Conservation (phyloP, 148 eudicot species). For the Euryodendron excelsum region DNA sequence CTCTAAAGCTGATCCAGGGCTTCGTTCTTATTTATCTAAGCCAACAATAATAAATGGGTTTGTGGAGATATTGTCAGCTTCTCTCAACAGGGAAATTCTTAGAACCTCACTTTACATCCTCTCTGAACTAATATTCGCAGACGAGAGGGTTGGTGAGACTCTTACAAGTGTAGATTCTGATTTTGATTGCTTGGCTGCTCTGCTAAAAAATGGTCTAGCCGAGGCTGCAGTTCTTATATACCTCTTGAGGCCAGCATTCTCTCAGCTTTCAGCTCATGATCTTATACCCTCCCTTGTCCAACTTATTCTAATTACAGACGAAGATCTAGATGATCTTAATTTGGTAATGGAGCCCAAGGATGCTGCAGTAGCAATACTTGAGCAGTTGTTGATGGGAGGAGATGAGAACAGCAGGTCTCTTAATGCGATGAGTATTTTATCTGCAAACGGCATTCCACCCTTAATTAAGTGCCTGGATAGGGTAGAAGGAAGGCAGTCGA, state of each 20-base stretch:
- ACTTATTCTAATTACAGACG: constrained; percentile 27
- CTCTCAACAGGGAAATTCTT: constrained; percentile 45
- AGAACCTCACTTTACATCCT: constrained; percentile 41
- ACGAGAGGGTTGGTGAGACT: constrained; percentile 39
- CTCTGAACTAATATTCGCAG: constrained; percentile 41
- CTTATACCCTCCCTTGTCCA: constrained; percentile 38
- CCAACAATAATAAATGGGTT: constrained; percentile 47
- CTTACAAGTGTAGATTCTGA: constrained; percentile 37
- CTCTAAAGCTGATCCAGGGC: constrained; percentile 30
- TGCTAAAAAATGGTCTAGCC: constrained; percentile 45
- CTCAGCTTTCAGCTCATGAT: constrained; percentile 39
- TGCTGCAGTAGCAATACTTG: constrained; percentile 49
- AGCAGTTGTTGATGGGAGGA: constrained; percentile 41
- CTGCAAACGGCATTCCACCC: constrained; percentile 38
- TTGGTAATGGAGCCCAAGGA: constrained; percentile 43
- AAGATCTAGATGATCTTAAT: constrained; percentile 28
- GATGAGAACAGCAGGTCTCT: constrained; percentile 37
- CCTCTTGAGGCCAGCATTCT: constrained; percentile 41
- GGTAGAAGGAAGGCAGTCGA: constrained; percentile 33
- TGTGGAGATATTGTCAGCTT: constrained; percentile 49
- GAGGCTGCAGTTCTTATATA: constrained; percentile 48
- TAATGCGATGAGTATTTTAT: constrained; percentile 32
- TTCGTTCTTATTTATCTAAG: constrained; percentile 46
- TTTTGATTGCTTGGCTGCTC: constrained; percentile 42
- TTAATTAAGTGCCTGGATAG: constrained; percentile 35